Evolutionary conservation across 2,329 filamentous ascomycete species (phyloP).

Genomic region (Didymosphaeria variabile): DNA sequence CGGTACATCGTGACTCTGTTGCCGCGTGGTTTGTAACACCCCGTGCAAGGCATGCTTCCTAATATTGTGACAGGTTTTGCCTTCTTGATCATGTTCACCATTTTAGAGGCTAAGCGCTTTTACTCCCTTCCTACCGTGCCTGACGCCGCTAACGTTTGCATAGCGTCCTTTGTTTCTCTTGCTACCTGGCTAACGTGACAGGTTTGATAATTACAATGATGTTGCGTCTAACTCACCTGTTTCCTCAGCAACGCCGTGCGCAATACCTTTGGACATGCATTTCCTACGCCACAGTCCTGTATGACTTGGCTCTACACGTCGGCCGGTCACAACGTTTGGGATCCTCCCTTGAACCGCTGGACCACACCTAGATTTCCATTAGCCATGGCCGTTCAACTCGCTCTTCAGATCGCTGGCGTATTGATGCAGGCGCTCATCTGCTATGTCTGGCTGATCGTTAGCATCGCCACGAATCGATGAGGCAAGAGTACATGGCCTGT

Average conservation of each 20-base stretch:
- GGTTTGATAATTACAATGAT: neutral
- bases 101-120: neutral
- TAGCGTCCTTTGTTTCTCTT: neutral
- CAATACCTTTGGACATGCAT: neutral
- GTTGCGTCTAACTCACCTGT: neutral
- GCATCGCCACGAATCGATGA: too few relatives aligned
- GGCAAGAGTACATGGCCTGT: neutral
- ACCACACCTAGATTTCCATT: neutral
- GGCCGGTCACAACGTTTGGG: neutral
- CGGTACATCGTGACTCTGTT: slow-evolving; percentile 17
- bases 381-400: too few relatives aligned
- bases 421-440: neutral
- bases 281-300: neutral
- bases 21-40: slow-evolving; percentile 17
- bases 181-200: slow-evolving; percentile 8
- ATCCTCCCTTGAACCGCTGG: neutral
- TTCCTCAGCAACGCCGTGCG: neutral
- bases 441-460: too few relatives aligned
- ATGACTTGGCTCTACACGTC: neutral
- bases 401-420: neutral
- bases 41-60: slow-evolving; percentile 10
- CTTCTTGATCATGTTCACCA: neutral
- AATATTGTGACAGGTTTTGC: slow-evolving; percentile 15
- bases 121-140: neutral
- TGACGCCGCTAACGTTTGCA: slow-evolving; percentile 5